Evolutionary conservation across 495 filamentous ascomycete species (phyloP), one percentile per base, ranked within the genome.

Genomic region (Saxophila tyrrhenica): DNA sequence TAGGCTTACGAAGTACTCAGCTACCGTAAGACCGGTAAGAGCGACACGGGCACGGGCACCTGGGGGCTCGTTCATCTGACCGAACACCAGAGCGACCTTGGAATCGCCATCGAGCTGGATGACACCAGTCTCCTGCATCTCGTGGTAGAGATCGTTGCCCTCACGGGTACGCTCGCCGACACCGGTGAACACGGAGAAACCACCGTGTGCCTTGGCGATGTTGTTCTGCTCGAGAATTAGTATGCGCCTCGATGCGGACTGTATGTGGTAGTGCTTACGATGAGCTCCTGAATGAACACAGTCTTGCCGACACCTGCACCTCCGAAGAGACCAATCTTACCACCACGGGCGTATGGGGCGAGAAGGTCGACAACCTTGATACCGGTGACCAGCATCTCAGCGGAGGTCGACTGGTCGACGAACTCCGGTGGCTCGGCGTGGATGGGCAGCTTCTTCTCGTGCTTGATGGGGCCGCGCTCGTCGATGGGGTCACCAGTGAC

Each of bases 261-360:
- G n/a, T n/a, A n/a, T n/a, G n/a, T n/a, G 41, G n/a, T 44, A 8
- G 41, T 44, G 29, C 80, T 64, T 74, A 85, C 82, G 74, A 98
- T 98, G 70, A 98, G 76, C 78, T 98, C 92, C 81, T 98, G 92
- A 72, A 98, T 98, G 81, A 98, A 98, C 78, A 98, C 92, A 71
- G 92, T 98, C 86, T 98, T 98, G 75, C 92, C 92, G 79, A 98
- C 92, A 92, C 92, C 92, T 67, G 92, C 92, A 92, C 92, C 92
- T 78, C 92, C 92, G 77, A 98, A 98, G 69, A 98, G 94, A 87
- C 92, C 92, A 81, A 98, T 98, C 85, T 98, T 98, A 82, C 92
- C 92, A 86, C 92, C 92, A 90, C 92, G 92, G 75, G 92, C 92
- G 73, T 98, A 98, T 65, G 92, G 92, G 69, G 92, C 92, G 63